Conservation (phyloP, 2,329 filamentous ascomycete species). For the Trichoderma atrobrunneum region DNA sequence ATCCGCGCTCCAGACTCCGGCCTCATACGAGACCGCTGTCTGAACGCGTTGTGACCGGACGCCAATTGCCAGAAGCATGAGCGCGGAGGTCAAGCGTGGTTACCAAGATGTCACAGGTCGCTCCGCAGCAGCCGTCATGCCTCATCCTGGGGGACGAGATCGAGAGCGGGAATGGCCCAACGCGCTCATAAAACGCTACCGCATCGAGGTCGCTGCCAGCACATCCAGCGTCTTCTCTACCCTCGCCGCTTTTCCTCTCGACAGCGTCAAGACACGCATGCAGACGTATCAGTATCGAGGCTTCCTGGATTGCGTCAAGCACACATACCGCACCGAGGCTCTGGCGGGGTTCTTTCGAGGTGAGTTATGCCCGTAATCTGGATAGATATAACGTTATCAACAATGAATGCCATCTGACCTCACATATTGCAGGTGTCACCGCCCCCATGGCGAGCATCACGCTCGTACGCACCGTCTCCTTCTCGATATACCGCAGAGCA, state of each 20-base stretch:
- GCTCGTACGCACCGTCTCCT: conserved; percentile 72
- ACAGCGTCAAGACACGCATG: conserved; percentile 88
- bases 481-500: conserved; percentile 75
- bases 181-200: conserved; percentile 66
- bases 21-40: conserved; percentile 30
- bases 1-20: conserved; percentile 30
- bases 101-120: conserved; percentile 40
- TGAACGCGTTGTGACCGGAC: conserved; percentile 28
- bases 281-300: conserved; percentile 79
- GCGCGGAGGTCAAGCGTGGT: conserved; percentile 35
- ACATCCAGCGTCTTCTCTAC: conserved; percentile 76
- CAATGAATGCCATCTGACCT: neutral
- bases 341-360: conserved; percentile 77
- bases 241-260: conserved; percentile 77
- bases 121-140: conserved; percentile 32
- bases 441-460: conserved; percentile 80
- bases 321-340: conserved; percentile 74
- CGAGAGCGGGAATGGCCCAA: conserved; percentile 35
- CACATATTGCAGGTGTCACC: conserved; percentile 56
- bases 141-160: conserved; percentile 26
- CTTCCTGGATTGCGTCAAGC: conserved; percentile 69
- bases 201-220: conserved; percentile 77
- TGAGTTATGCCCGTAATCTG: conserved; percentile 35
- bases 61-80: conserved; percentile 36
- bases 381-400: neutral